Base-by-base conservation (phyloP, 106 monocot genomes). In the Dendrobium officinale region DNA sequence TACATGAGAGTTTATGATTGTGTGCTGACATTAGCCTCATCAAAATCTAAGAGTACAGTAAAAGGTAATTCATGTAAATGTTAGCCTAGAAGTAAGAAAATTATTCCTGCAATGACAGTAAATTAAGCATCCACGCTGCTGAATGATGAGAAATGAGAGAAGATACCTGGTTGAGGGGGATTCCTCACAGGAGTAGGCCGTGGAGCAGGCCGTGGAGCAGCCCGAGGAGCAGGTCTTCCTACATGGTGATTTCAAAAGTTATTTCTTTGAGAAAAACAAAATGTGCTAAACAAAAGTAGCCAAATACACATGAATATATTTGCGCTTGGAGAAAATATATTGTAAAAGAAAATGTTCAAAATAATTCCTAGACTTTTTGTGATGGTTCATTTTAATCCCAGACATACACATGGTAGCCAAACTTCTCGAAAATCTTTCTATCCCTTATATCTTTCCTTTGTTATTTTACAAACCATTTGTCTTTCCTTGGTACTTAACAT, bases 141-240 rank as follows among this genome's bases (percentile, higher is more conserved):
- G 11, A 68, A 68, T 20, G 1, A 31, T 31, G 7, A 29, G n/a
- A 13, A 3, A 68, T 10, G 9, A 68, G 13, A 10, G 9, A 13
- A 29, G 3, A 29, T 80, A 80, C 80, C 80, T 80, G 80, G 80
- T 72, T 47, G 47, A 80, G 80, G 80, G 48, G 80, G 70, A 41
- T 80, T 80, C 51, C 80, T 80, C 5, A 72, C 29, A 33, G 79
- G 79, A 68, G 80, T 54, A 54, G 48, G 16, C 22, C 51, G 80
- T 72, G 80, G 80, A 68, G 80, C 72, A 54, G 48, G 16, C 22
- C 51, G 80, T 72, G 80, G 80, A 68, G 80, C 49, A 4, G 80
- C 42, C 43, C 72, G 80, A 49, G 72, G 49, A 11, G 72, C 80
- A 33, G 80, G 42, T 42, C 73, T 40, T 73, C 73, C 73, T 73